These are phyloP conservation scores for Aspergillus sclerotioniger DNA, from an alignment of 495 filamentous ascomycete genomes.

Conservation along the genomic window DNA sequence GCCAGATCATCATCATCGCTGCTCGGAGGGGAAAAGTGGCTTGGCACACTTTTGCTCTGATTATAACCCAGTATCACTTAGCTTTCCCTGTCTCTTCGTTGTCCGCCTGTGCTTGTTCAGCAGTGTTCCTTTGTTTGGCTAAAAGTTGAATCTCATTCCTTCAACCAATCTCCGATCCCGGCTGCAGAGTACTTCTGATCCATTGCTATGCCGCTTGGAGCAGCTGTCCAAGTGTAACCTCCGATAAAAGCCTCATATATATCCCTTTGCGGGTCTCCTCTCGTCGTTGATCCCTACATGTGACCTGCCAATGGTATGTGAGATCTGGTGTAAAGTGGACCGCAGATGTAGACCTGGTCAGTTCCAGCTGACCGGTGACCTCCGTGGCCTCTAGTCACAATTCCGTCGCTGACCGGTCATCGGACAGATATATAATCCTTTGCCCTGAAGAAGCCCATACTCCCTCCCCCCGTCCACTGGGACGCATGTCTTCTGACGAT, in stretches of 20 bases:
- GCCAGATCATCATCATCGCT: conserved; percentile 25
- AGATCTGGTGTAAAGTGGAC: conserved; percentile 1
- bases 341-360: not conserved
- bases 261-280: conserved; percentile 9
- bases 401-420: conserved; percentile 18
- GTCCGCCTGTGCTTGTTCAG: conserved; percentile 5
- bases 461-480: conserved; percentile 28
- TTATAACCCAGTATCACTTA: conserved; percentile 13
- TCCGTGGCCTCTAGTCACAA: conserved; percentile 7
- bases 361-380: conserved; percentile 4
- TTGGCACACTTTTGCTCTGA: conserved; percentile 20
- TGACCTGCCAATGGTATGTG: conserved; percentile 18
- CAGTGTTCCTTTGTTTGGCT: not conserved
- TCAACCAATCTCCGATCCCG: no score
- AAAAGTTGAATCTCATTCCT: not conserved
- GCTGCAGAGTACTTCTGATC: not conserved
- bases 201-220: conserved; percentile 3
- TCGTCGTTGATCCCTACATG: conserved; percentile 8
- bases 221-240: conserved; percentile 9
- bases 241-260: conserved; percentile 16
- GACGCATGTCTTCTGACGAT: conserved; percentile 51
- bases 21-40: conserved; percentile 25
- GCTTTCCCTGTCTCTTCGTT: conserved; percentile 1
- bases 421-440: conserved; percentile 22
- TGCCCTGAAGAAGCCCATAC: conserved; percentile 17